Percentiles rank a stretch among this genome's conserved stretches.
These are phyloP conservation scores for Ilex aquifolium DNA, from an alignment of 257 asterid genomes.

Conservation along the genomic window DNA sequence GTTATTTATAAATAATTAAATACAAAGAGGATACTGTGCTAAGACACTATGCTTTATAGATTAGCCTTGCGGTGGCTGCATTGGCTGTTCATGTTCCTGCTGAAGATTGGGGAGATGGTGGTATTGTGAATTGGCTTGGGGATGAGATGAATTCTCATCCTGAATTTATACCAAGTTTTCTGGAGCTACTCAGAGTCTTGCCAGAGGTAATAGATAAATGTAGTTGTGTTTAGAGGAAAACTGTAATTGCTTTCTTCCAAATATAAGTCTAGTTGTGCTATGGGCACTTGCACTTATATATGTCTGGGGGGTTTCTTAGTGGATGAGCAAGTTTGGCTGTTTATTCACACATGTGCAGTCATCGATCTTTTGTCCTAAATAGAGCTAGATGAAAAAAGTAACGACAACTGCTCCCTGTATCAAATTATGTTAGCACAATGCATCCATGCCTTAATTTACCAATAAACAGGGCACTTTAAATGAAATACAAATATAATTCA, in stretches of 20 bases:
- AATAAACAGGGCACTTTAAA: no score
- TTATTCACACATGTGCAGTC: no score
- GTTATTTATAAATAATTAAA: constrained; percentile 9
- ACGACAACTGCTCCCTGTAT: no score
- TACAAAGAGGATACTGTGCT: constrained; percentile 26
- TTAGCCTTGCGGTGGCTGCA: constrained; percentile 99
- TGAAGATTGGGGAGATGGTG: constrained; percentile 95
- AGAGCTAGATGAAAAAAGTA: no score
- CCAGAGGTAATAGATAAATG: constrained; percentile 72
- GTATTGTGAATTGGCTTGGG: constrained; percentile 80
- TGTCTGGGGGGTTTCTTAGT: no score
- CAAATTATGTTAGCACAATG: no score
- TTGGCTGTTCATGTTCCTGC: constrained; percentile 95
- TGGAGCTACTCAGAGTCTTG: constrained; percentile 91
- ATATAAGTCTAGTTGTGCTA: no score
- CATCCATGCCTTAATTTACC: no score
- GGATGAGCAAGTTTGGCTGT: no score
- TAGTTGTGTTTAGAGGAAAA: constrained; percentile 3
- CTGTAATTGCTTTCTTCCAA: neutral
- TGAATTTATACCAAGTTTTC: constrained; percentile 85
- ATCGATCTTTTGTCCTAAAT: no score
- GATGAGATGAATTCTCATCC: constrained; percentile 90
- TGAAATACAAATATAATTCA: no score
- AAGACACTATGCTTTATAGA: constrained; percentile 54
- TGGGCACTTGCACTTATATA: no score